phyloP scores from a whole-genome alignment of 306 rosid genomes.

The Glycine latifolia region DNA sequence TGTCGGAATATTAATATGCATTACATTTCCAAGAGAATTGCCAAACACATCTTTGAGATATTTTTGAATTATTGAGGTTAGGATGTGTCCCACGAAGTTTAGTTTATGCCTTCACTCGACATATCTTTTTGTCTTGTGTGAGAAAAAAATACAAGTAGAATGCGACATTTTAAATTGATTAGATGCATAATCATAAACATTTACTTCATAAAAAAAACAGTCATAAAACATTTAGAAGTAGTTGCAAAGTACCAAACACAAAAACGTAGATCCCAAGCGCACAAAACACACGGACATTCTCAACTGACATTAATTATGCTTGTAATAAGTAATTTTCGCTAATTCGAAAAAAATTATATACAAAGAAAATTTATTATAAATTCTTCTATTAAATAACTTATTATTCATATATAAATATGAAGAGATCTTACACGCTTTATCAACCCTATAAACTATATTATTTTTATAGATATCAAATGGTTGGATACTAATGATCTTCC shows the following conservation, averaged over 20 bases:
- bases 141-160: background rate
- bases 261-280: background rate
- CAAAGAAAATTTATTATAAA: too few species aligned
- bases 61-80: constrained; percentile 36
- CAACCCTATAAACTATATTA: too few species aligned
- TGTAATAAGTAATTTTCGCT: too few species aligned
- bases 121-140: constrained; percentile 36
- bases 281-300: background rate
- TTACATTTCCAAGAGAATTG: background rate
- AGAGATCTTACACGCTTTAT: too few species aligned
- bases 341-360: too few species aligned
- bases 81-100: constrained; percentile 14
- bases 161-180: constrained; percentile 9
- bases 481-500: too few species aligned
- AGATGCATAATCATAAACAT: background rate
- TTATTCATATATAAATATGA: too few species aligned
- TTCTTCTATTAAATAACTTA: too few species aligned
- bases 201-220: background rate
- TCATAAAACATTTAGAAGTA: constrained; percentile 6
- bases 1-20: constrained; percentile 9
- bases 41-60: constrained; percentile 14
- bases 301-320: too few species aligned
- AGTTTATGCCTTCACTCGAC: constrained; percentile 49
- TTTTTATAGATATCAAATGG: too few species aligned
- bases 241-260: background rate